These are phyloP conservation scores for Teunomyces barrocoloradensis DNA, from an alignment of 805 yeast genomes.

Conservation along the genomic window DNA sequence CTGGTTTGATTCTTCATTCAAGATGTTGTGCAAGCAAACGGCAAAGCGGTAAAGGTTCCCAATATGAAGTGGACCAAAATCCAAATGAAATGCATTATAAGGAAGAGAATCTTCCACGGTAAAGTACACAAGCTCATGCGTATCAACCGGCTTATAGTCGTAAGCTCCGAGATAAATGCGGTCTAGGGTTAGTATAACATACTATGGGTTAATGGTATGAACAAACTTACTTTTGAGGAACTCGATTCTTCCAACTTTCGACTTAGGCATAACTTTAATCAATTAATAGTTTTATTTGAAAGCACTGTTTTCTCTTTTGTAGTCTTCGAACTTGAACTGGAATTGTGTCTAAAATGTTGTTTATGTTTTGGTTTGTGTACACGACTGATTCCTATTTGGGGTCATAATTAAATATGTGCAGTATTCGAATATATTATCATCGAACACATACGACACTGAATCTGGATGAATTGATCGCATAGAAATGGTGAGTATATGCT, in stretches of 20 bases:
- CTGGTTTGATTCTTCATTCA: slow-evolving; percentile 80
- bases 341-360: neutral
- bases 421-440: neutral
- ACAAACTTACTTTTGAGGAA: slow-evolving; percentile 41
- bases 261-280: neutral
- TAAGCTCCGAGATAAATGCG: slow-evolving; percentile 90
- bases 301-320: slow-evolving; percentile 3
- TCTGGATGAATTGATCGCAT: too few relatives aligned
- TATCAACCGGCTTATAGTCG: slow-evolving; percentile 74
- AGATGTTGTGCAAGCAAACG: slow-evolving; percentile 84
- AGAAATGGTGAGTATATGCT: neutral
- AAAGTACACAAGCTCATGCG: slow-evolving; percentile 73
- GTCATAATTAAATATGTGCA: neutral
- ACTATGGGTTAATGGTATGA: neutral
- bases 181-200: slow-evolving; percentile 21
- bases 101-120: slow-evolving; percentile 91
- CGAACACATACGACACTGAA: too few relatives aligned
- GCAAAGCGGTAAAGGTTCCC: slow-evolving; percentile 95
- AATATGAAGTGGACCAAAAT: slow-evolving; percentile 93
- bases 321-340: neutral
- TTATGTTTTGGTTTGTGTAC: slow-evolving; percentile 6
- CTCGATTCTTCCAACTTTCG: slow-evolving; percentile 38
- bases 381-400: slow-evolving; percentile 2
- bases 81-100: slow-evolving; percentile 92
- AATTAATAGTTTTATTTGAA: neutral